Evolutionary conservation across 768 basidiomycete genomes (phyloP).

Genomic region (Collybia sordida): DNA sequence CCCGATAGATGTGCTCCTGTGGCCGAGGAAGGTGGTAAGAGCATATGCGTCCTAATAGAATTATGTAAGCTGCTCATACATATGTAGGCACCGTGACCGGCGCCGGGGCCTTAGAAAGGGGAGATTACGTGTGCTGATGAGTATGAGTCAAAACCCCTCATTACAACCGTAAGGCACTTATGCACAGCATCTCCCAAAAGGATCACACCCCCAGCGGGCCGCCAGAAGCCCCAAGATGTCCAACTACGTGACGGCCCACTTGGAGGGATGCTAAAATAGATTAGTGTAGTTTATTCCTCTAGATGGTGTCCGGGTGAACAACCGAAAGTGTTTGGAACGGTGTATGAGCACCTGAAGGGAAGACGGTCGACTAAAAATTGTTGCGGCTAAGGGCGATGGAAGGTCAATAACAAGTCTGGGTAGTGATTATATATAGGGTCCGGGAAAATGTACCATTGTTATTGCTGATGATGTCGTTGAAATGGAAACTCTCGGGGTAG

Average conservation of each 20-base stretch:
- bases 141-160: not conserved
- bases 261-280: not conserved
- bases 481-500: slow-evolving; percentile 18
- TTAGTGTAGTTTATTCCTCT: slow-evolving; percentile 11
- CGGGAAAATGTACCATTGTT: not conserved
- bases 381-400: slow-evolving; percentile 53
- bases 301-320: slow-evolving; percentile 30
- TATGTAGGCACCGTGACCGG: not conserved
- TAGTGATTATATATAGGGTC: too few relatives aligned
- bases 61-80: not conserved
- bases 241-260: too few relatives aligned
- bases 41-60: slow-evolving; percentile 48
- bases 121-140: slow-evolving; percentile 9
- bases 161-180: too few relatives aligned
- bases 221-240: too few relatives aligned
- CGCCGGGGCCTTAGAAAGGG: slow-evolving; percentile 10
- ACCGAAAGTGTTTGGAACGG: slow-evolving; percentile 41
- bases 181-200: too few relatives aligned
- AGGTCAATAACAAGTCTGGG: slow-evolving; percentile 20
- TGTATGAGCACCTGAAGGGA: slow-evolving; percentile 30
- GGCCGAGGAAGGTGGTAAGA: slow-evolving; percentile 43
- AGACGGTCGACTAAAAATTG: slow-evolving; percentile 44
- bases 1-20: slow-evolving; percentile 36
- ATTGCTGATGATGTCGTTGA: slow-evolving; percentile 19
- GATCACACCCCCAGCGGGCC: too few relatives aligned